Base-by-base conservation (phyloP, 108 stramenopile species). In the Parietichytrium sp. region DNA sequence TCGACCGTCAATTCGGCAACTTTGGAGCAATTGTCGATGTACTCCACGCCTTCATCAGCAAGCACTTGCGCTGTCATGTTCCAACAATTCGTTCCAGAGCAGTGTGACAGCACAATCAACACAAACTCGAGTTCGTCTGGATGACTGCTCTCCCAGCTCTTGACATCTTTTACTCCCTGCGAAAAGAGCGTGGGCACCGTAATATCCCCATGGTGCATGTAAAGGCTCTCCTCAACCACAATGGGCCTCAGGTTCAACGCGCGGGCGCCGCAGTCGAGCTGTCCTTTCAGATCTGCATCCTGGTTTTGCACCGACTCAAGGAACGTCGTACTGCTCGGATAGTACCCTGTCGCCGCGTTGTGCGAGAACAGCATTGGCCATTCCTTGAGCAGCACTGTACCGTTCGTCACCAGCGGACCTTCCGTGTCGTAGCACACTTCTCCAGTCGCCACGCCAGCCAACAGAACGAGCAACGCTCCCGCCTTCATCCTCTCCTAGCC, bases 231-330 rank as follows among this genome's bases (percentile, higher is more conserved):
- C 10, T 72, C 42, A 42, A 18, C 13, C 10, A 38, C 29, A n/a
- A n/a, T 33, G 0, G 61, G 61, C 33, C 61, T 47, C 23, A 72
- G 20, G 13, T 45, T 25, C n/a, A 72, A 25, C 10, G 61, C 1
- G 8, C 61, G 61, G 10, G 61, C 61, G 33, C 61, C 61, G 3
- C 61, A 72, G 42, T 72, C 61, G 42, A 72, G 61, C 61, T 72
- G 61, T 42, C 45, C 61, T 33, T 42, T 3, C 36, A 72, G 45
- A 27, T 0, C 45, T 8, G 38, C 61, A 6, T 10, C n/a, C 20
- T 72, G 61, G 3, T 72, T 72, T 38, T 72, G 36, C 23, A 72
- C 15, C 33, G 10, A 42, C 15, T 45, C 61, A 7, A 72, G 29
- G 33, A 72, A 72, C 20, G 1, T 42, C n/a, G 18, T 72, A 0